phyloP scores from a whole-genome alignment of 2,329 filamentous ascomycete species.

The Tolypocladium pustulatum region DNA sequence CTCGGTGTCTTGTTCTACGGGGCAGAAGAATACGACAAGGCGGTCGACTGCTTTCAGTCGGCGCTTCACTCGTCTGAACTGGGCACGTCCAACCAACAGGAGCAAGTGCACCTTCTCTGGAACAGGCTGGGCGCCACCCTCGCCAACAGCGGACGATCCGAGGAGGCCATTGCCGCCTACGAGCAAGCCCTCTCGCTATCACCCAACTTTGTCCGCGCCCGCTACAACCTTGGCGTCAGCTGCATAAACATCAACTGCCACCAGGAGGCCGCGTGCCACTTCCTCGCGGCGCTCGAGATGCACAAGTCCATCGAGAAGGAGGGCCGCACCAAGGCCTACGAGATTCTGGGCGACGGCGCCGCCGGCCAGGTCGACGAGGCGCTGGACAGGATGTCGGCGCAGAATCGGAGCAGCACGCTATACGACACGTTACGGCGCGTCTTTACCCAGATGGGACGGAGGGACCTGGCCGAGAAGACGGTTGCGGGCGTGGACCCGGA shows the following conservation, averaged over 20 bases:
- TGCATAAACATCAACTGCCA: slow-evolving; percentile 98
- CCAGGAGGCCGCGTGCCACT: slow-evolving; percentile 83
- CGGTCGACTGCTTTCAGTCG: slow-evolving; percentile 93
- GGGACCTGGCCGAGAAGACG: slow-evolving; percentile 81
- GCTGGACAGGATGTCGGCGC: slow-evolving; percentile 77
- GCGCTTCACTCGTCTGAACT: slow-evolving; percentile 79
- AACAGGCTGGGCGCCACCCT: slow-evolving; percentile 93
- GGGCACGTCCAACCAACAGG: slow-evolving; percentile 71
- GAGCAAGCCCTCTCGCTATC: slow-evolving; percentile 82
- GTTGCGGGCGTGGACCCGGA: slow-evolving; percentile 86
- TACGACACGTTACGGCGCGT: slow-evolving; percentile 90
- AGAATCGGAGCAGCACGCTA: slow-evolving; percentile 94
- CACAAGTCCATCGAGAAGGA: slow-evolving; percentile 87
- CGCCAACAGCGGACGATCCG: slow-evolving; percentile 83
- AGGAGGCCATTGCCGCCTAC: slow-evolving; percentile 96
- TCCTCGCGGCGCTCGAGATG: slow-evolving; percentile 87
- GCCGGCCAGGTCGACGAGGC: slow-evolving; percentile 49
- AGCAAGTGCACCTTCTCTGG: slow-evolving; percentile 90
- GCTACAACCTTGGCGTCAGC: slow-evolving; percentile 92
- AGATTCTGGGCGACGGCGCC: slow-evolving; percentile 57
- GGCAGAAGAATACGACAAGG: slow-evolving; percentile 95
- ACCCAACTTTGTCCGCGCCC: slow-evolving; percentile 91
- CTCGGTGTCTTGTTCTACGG: slow-evolving; percentile 96
- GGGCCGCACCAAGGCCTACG: slow-evolving; percentile 70
- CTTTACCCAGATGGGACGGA: slow-evolving; percentile 90